phyloP scores from a whole-genome alignment of 2,329 filamentous ascomycete genomes.

The Microcyclospora pomicola region DNA sequence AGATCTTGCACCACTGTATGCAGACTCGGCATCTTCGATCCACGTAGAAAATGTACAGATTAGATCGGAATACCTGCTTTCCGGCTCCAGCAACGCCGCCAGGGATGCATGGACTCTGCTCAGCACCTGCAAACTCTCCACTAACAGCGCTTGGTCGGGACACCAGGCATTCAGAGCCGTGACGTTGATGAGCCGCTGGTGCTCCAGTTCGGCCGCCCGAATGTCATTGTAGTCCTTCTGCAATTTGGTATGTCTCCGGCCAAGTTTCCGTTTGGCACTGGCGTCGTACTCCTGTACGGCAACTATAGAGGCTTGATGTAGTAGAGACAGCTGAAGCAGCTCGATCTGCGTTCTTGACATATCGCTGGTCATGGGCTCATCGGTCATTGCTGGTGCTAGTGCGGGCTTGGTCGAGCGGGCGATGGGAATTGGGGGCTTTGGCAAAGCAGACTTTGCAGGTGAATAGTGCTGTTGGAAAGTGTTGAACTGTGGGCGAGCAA shows the following conservation, averaged over 20 bases:
- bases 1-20: constrained; percentile 23
- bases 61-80: constrained; percentile 42
- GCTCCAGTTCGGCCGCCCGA: constrained; percentile 12
- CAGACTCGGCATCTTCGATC: constrained; percentile 25
- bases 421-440: constrained; percentile 45
- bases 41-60: constrained; percentile 48
- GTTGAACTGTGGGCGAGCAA: constrained; percentile 41
- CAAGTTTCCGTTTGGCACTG: constrained; percentile 35
- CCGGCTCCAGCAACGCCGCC: constrained; percentile 43
- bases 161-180: constrained; percentile 41
- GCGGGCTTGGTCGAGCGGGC: constrained; percentile 44
- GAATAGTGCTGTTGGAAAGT: constrained; percentile 55
- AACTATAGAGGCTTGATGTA: constrained; percentile 42
- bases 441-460: constrained; percentile 45
- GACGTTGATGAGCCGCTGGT: constrained; percentile 37
- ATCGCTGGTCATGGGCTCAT: constrained; percentile 20
- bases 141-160: constrained; percentile 27
- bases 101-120: constrained; percentile 44
- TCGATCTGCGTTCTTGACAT: constrained; percentile 39
- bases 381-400: constrained; percentile 5
- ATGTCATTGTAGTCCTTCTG: constrained; percentile 24
- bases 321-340: constrained; percentile 49
- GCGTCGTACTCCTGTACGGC: constrained; percentile 40
- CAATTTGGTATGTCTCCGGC: constrained; percentile 15
- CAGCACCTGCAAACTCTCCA: constrained; percentile 44